Evolutionary conservation across 805 yeast genomes (phyloP).

Genomic region (Pichia gijzeniarum): DNA sequence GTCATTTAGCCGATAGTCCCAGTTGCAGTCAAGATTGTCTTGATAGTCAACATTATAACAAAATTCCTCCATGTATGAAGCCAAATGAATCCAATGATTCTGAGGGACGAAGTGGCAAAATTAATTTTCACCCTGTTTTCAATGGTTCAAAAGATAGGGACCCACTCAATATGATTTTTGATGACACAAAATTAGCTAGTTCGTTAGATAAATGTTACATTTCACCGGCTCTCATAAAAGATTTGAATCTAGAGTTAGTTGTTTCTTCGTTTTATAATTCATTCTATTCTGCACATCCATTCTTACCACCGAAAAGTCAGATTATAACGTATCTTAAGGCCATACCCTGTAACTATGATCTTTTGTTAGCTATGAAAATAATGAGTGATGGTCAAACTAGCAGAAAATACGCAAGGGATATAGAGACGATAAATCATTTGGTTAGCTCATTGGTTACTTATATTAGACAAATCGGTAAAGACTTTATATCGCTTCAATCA

Average conservation of each 20-base stretch:
- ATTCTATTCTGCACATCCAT: conserved; percentile 42
- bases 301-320: conserved; percentile 36
- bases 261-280: conserved; percentile 30
- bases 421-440: conserved; percentile 35
- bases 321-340: conserved; percentile 30
- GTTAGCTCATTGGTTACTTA: conserved; percentile 29
- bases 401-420: conserved; percentile 32
- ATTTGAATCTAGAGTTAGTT: conserved; percentile 24
- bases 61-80: conserved; percentile 27
- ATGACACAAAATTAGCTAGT: conserved; percentile 13
- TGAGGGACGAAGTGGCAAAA: conserved; percentile 4
- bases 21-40: conserved; percentile 26
- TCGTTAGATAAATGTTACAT: conserved; percentile 24
- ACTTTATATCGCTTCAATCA: conserved; percentile 39
- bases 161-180: conserved; percentile 23
- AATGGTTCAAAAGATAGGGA: conserved; percentile 26
- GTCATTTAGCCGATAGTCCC: conserved; percentile 16
- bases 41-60: conserved; percentile 22
- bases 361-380: conserved; percentile 42
- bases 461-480: conserved; percentile 32
- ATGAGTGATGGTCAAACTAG: conserved; percentile 43
- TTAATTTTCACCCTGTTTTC: conserved; percentile 28
- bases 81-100: conserved; percentile 4
- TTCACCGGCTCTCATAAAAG: conserved; percentile 24
- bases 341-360: conserved; percentile 34